Percentiles rank a stretch among this genome's conserved stretches.
Evolutionary conservation across 2,329 filamentous ascomycete species (phyloP).

Genomic region (Periconia sp.): DNA sequence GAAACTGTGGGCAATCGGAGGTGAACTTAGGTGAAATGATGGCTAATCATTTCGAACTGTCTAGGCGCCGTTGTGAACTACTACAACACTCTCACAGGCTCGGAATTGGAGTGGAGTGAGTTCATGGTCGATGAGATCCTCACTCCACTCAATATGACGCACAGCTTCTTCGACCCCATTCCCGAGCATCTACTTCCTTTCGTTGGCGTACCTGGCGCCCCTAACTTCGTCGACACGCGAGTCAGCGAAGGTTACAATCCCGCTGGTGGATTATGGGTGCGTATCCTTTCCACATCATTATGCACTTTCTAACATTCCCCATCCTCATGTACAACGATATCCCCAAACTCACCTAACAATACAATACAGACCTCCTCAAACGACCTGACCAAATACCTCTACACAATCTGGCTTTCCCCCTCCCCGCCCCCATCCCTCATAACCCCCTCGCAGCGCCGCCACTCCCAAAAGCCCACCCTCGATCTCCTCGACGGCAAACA

Average conservation of each 20-base stretch:
- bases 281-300: not conserved
- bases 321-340: not conserved
- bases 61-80: conserved; percentile 24
- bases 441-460: conserved; percentile 25
- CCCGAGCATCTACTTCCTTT: conserved; percentile 18
- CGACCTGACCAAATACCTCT: conserved; percentile 28
- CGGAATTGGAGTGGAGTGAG: conserved; percentile 24
- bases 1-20: too few relatives aligned
- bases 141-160: conserved; percentile 25
- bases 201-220: conserved; percentile 26
- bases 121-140: conserved; percentile 22
- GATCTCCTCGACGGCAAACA: conserved; percentile 28
- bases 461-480: conserved; percentile 23
- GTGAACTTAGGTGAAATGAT: too few relatives aligned
- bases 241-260: conserved; percentile 34
- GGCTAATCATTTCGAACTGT: too few relatives aligned
- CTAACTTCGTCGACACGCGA: conserved; percentile 29
- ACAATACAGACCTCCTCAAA: conserved; percentile 30
- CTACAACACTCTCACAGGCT: conserved; percentile 22
- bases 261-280: conserved; percentile 33
- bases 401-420: conserved; percentile 27
- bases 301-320: too few relatives aligned
- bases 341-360: not conserved
- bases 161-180: conserved; percentile 27
- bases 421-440: conserved; percentile 19